Evolutionary conservation across 441 rosid species (phyloP).

Genomic region (Lepidium campestre): DNA sequence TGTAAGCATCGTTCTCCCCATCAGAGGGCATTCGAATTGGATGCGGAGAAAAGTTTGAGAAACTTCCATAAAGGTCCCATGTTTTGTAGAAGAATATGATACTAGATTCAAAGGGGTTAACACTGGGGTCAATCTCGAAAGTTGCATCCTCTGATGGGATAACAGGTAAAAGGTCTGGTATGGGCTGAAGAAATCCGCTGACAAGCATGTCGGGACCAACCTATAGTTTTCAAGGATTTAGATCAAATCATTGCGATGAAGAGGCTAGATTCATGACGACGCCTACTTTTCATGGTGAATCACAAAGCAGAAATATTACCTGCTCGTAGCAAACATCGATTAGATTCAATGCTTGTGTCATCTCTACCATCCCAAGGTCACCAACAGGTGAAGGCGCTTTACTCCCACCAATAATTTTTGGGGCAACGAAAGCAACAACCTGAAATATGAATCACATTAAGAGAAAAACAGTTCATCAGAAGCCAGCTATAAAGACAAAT

Average conservation of each 20-base stretch:
- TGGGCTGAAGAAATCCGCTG: conserved; percentile 87
- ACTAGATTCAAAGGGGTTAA: conserved; percentile 60
- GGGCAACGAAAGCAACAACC: conserved; percentile 93
- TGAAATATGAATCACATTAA: conserved; percentile 23
- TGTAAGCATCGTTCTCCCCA: conserved; percentile 35
- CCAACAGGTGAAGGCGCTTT: conserved; percentile 88
- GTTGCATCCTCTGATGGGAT: conserved; percentile 84
- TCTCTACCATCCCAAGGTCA: conserved; percentile 98
- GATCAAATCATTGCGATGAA: background rate
- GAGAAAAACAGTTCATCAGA: background rate
- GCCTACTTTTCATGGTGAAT: background rate
- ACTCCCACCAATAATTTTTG: conserved; percentile 88
- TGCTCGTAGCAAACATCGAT: conserved; percentile 74
- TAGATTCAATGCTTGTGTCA: conserved; percentile 87
- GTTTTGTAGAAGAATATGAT: conserved; percentile 84
- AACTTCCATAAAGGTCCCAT: conserved; percentile 92
- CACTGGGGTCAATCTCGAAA: conserved; percentile 74
- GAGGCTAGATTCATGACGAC: conserved; percentile 4
- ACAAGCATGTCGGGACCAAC: conserved; percentile 94
- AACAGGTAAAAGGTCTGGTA: conserved; percentile 73
- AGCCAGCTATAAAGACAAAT: background rate
- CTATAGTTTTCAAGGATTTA: conserved; percentile 32
- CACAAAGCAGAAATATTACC: conserved; percentile 30
- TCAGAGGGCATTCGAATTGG: conserved; percentile 63
- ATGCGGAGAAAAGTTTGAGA: conserved; percentile 90